These are phyloP conservation scores for Apiotrichum laibachii DNA, from an alignment of 1,284 basidiomycete species.

Conservation along the genomic window DNA sequence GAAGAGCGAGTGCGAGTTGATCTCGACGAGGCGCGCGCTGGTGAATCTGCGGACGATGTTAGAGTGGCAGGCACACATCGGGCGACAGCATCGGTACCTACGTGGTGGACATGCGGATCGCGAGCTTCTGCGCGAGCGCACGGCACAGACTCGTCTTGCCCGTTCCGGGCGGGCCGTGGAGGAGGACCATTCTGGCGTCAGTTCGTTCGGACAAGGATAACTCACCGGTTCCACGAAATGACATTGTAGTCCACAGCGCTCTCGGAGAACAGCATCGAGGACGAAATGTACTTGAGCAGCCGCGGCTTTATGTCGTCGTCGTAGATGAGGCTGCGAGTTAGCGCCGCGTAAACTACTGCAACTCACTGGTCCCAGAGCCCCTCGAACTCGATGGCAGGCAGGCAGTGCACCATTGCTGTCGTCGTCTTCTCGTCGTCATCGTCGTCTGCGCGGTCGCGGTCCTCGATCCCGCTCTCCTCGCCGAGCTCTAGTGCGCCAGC, in stretches of 20 bases:
- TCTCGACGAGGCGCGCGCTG: slow-evolving; percentile 84
- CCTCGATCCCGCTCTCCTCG: background rate
- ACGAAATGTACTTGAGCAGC: slow-evolving; percentile 88
- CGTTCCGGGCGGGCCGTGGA: slow-evolving; percentile 96
- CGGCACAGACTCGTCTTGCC: slow-evolving; percentile 95
- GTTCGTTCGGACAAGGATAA: background rate
- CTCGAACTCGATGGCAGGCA: slow-evolving; percentile 78
- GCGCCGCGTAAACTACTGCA: too few relatives aligned
- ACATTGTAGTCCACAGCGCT: slow-evolving; percentile 86
- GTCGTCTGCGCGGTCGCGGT: slow-evolving; percentile 54
- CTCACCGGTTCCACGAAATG: slow-evolving; percentile 84
- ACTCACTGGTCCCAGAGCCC: slow-evolving; percentile 71
- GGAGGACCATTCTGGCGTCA: slow-evolving; percentile 64
- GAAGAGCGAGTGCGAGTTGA: slow-evolving; percentile 95
- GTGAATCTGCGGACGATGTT: slow-evolving; percentile 62
- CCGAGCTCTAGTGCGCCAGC: background rate
- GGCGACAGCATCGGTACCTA: slow-evolving; percentile 43
- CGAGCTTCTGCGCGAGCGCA: slow-evolving; percentile 91
- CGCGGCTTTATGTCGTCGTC: slow-evolving; percentile 82
- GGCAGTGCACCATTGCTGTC: slow-evolving; percentile 79
- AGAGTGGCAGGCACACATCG: background rate
- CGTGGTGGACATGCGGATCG: slow-evolving; percentile 82
- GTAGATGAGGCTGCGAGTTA: slow-evolving; percentile 71
- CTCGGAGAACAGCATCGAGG: slow-evolving; percentile 85
- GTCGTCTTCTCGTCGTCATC: slow-evolving; percentile 74